Percentiles rank a stretch among this genome's conserved stretches.
These are phyloP conservation scores for Quercus parvula DNA, from an alignment of 306 rosid species.

Conservation along the genomic window DNA sequence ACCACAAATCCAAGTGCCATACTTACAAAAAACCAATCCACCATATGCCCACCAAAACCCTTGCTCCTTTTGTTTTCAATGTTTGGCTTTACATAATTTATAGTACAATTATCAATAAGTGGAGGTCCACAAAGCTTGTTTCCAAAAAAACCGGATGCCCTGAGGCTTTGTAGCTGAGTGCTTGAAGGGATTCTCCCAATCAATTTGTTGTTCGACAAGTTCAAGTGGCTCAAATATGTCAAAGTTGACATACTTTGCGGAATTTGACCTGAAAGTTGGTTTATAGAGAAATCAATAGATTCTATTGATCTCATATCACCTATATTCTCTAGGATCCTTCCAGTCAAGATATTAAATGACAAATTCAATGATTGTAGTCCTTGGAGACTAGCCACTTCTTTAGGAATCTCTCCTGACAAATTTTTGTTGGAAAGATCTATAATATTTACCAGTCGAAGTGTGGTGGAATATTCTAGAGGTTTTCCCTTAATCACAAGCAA, in stretches of 20 bases:
- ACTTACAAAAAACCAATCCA: too few relatives aligned
- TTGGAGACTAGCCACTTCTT: neutral
- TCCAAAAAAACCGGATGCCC: neutral
- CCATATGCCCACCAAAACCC: too few relatives aligned
- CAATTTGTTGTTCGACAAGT: conserved; percentile 10
- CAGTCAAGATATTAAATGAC: neutral
- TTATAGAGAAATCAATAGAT: conserved; percentile 14
- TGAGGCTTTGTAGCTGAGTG: neutral
- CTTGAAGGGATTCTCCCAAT: neutral
- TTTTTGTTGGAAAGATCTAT: conserved; percentile 12
- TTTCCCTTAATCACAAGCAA: neutral
- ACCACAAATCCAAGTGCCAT: too few relatives aligned
- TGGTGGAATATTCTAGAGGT: neutral
- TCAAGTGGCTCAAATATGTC: neutral
- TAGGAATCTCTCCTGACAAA: neutral
- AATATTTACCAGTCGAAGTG: neutral
- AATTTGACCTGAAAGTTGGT: conserved; percentile 12
- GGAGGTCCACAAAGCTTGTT: neutral
- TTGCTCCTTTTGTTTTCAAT: too few relatives aligned
- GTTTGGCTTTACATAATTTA: too few relatives aligned
- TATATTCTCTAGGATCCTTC: neutral
- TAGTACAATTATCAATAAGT: too few relatives aligned
- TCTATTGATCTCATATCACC: neutral
- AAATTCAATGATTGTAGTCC: neutral
- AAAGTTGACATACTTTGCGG: neutral